A percentile compares a stretch with the other conserved stretches of the same genome.
Evolutionary conservation across 768 basidiomycete genomes (phyloP).

Genomic region (Podaxis sp.): DNA sequence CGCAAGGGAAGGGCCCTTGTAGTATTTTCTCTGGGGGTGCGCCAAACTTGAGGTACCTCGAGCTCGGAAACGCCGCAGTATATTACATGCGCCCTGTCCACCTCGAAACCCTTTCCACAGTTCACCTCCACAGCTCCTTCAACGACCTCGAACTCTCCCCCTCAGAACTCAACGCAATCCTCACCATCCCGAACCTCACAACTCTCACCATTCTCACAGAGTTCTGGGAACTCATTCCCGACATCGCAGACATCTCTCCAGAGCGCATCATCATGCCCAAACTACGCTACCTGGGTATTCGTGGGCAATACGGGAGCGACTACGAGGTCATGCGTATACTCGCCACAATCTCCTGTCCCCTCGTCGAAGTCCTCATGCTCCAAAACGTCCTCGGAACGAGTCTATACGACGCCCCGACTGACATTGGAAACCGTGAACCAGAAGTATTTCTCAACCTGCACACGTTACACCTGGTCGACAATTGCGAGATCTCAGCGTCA

Average conservation of each 20-base stretch:
- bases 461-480: slow-evolving; percentile 2
- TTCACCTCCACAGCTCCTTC: slow-evolving; percentile 9
- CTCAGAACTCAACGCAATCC: slow-evolving; percentile 1
- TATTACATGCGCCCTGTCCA: slow-evolving; percentile 11
- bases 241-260: slow-evolving; percentile 4
- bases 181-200: slow-evolving; percentile 8
- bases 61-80: slow-evolving; percentile 6
- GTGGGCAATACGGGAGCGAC: slow-evolving; percentile 9
- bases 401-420: slow-evolving; percentile 1
- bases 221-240: slow-evolving; percentile 12
- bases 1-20: slow-evolving; percentile 1
- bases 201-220: slow-evolving; percentile 11
- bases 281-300: slow-evolving; percentile 7
- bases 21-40: slow-evolving; percentile 7
- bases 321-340: slow-evolving; percentile 9
- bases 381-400: slow-evolving; percentile 8
- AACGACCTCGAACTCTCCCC: slow-evolving; percentile 10
- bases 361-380: slow-evolving; percentile 6
- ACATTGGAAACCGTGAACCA: slow-evolving; percentile 3
- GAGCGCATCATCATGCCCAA: slow-evolving; percentile 6
- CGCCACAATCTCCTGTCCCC: slow-evolving; percentile 3
- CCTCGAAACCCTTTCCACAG: slow-evolving; percentile 1
- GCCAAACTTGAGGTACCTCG: neutral
- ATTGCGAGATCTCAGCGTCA: slow-evolving; percentile 5
- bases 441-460: neutral